Evolutionary conservation across 139 green algal species (phyloP), one percentile per base, ranked within the genome.

Genomic region (Chlamydomonas schloesseri): DNA sequence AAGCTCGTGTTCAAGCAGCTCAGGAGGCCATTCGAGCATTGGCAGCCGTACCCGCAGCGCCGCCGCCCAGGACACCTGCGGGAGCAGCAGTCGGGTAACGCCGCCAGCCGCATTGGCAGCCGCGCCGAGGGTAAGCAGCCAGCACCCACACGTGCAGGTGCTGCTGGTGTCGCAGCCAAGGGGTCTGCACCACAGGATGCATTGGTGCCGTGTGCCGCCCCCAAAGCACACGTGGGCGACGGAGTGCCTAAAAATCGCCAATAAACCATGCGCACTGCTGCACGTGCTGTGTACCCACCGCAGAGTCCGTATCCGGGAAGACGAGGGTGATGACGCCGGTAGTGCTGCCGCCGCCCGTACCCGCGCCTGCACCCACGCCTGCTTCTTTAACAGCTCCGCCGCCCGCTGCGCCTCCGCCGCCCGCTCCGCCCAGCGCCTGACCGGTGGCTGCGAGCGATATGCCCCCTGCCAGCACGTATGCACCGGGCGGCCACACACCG

Each of bases 1-100:
- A 42, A 84, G 46, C 65, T 73, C 78, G 20, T 84, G 78, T 20
- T 74, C 78, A 64, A 84, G 42, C 36, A 84, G 78, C 78, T 53
- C 64, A 4, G 13, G 1, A 0, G 64, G 42, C 78, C 78, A 84
- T 1, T 13, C n/a, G 31, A 84, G 20, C 78, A 1, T 2, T 15
- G n/a, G 71, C 20, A 29, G 14, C 33, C 18, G 1, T 0, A n/a
- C 64, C n/a, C 78, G 78, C 64, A 84, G n/a, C 78, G 78, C 78
- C 42, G 46, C 64, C 29, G 78, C 78, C 78, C 78, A 84, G 0
- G 20, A 28, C 29, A 84, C 42, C 42, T 50, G 42, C 42, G 8
- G 42, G 5, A 5, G 42, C 42, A 50, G 42, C 42, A n/a, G n/a
- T n/a, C n/a, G n/a, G n/a, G n/a, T n/a, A n/a, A n/a, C n/a, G n/a